Evolutionary conservation across 805 yeast genomes (phyloP), one percentile per base, ranked within the genome.

Genomic region (Candida maris): DNA sequence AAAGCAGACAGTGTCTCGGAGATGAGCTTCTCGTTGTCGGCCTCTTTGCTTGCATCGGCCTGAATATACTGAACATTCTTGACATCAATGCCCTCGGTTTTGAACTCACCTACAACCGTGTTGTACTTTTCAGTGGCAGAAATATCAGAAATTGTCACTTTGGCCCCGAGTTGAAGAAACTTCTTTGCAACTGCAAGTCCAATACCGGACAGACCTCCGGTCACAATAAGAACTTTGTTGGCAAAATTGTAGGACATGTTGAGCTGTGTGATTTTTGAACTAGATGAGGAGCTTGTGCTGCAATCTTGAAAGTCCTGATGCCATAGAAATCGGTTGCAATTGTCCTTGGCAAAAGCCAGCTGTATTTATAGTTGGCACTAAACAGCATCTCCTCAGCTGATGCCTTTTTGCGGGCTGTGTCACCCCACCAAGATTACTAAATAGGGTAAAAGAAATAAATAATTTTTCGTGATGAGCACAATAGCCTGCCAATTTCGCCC

Each of bases 161-260:
- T 51, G 13, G 49, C 43, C 4, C 54, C 54, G 9, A 27, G 22
- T 27, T 34, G 36, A 19, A 46, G 37, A 12, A 48, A 38, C 30
- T 43, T 46, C 16, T 38, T 39, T 18, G 44, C 48, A 13, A 44
- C 39, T 6, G 46, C 45, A 3, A 45, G 24, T 9, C 54, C 55
- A 30, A 49, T 43, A 17, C 54, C 54, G 5, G 49, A 41, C 19
- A 38, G 33, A 20, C 51, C 55, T 10, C 52, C 52, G 9, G 52
- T 47, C 15, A 49, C 42, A 17, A 51, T 21, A 19, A 23, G 21
- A 19, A 36, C 39, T 16, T 36, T 36, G 14, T 32, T 32, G 6
- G 6, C 13, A 13, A 32, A 23, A 15, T 30, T 30, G 15, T 30
- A 30, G 7, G 25, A 7, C 33, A 30, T 30, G 9, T 28, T 12